A percentile compares a stretch with the other conserved stretches of the same genome.
Evolutionary conservation across 306 rosid genomes (phyloP).

Genomic region (Quercus berberidifolia): DNA sequence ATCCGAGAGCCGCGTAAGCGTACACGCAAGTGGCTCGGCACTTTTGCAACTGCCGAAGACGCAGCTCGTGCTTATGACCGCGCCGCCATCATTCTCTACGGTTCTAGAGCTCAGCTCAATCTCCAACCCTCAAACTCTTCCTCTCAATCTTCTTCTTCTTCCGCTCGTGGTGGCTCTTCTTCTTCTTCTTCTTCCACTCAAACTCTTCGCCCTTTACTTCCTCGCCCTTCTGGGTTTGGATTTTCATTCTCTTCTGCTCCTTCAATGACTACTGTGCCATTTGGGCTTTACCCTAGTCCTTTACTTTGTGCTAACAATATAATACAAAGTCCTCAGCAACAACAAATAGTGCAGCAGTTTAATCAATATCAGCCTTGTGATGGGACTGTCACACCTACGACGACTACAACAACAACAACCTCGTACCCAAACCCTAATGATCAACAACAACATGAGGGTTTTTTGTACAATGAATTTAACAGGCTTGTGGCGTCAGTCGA

Average conservation of each 20-base stretch:
- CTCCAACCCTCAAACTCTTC: constrained; percentile 56
- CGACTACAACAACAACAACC: constrained; percentile 4
- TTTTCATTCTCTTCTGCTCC: constrained; percentile 27
- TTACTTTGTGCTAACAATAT: constrained; percentile 18
- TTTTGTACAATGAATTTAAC: constrained; percentile 20
- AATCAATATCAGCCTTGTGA: constrained; percentile 5
- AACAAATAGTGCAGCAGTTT: constrained; percentile 12
- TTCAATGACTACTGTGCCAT: constrained; percentile 30
- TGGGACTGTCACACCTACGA: not conserved
- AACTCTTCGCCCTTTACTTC: constrained; percentile 70
- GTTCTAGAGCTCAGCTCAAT: constrained; percentile 83
- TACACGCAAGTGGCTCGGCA: constrained; percentile 92
- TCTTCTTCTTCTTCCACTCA: constrained; percentile 49
- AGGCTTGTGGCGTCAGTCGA: constrained; percentile 31
- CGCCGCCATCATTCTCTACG: constrained; percentile 80
- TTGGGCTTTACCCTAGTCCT: constrained; percentile 21
- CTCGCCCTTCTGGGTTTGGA: constrained; percentile 59
- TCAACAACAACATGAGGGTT: constrained; percentile 10
- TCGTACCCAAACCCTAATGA: constrained; percentile 26
- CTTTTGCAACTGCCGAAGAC: constrained; percentile 89
- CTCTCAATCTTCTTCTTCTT: constrained; percentile 30
- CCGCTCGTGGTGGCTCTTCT: constrained; percentile 22
- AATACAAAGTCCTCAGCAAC: not conserved
- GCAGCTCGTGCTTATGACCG: constrained; percentile 96
- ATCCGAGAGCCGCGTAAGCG: constrained; percentile 93